Evolutionary conservation across 176 grass and related monocot genomes (phyloP).

Genomic region (Oryza nivara): DNA sequence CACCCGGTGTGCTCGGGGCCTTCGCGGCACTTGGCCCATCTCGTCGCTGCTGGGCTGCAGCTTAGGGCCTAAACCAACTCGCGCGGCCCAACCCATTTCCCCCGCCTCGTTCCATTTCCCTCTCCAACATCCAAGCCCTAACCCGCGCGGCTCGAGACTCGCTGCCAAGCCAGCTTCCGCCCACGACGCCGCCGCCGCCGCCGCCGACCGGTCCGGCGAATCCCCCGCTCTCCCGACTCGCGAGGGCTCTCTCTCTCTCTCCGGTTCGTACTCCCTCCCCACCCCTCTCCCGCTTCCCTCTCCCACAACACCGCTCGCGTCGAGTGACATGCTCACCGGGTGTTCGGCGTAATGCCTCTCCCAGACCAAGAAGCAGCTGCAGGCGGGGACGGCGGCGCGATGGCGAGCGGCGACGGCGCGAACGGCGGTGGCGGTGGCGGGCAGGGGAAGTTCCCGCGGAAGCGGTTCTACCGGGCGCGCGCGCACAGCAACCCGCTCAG

Average conservation of each 20-base stretch:
- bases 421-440: not conserved
- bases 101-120: too few species aligned
- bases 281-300: not conserved
- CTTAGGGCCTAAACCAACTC: not conserved
- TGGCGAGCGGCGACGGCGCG: slow-evolving; percentile 37
- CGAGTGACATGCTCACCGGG: not conserved
- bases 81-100: too few species aligned
- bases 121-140: slow-evolving; percentile 29
- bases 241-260: not conserved
- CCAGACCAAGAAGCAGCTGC: not conserved
- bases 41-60: not conserved
- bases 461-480: slow-evolving; percentile 81
- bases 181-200: not conserved
- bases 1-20: too few species aligned
- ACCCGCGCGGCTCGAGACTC: not conserved
- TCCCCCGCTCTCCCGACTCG: not conserved
- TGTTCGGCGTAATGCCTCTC: slow-evolving; percentile 8
- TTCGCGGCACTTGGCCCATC: not conserved
- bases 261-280: not conserved
- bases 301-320: not conserved
- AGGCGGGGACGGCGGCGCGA: not conserved
- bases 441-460: slow-evolving; percentile 63
- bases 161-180: not conserved
- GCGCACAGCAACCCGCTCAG: slow-evolving; percentile 94
- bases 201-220: not conserved